These are phyloP conservation scores for Decorospora gaudefroyi DNA, from an alignment of 2,329 filamentous ascomycete species.

Conservation along the genomic window DNA sequence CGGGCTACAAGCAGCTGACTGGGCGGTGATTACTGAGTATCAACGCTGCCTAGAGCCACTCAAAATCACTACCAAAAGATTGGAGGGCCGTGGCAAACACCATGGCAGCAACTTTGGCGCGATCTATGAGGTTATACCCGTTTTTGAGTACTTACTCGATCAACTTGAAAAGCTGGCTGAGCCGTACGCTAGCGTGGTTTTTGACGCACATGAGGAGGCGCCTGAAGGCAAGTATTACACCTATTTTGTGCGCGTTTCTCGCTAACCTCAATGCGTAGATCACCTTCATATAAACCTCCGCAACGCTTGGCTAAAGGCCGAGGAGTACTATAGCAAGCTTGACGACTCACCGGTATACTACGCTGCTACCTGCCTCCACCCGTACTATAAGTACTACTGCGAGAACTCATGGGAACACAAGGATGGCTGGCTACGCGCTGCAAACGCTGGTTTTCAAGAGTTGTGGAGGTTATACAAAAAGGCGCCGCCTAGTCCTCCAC, in stretches of 20 bases:
- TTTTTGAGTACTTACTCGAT: neutral
- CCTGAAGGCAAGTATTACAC: neutral
- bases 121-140: conserved; percentile 2
- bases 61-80: neutral
- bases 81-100: conserved; percentile 2
- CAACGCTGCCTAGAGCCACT: conserved; percentile 1
- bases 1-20: conserved; percentile 1
- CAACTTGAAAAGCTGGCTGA: neutral
- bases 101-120: conserved; percentile 1
- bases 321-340: conserved; percentile 4
- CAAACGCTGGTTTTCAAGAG: neutral
- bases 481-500: neutral
- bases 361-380: conserved; percentile 1
- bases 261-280: neutral
- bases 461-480: neutral
- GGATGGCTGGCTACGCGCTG: neutral
- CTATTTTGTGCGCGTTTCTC: neutral
- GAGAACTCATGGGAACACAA: conserved; percentile 3
- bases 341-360: conserved; percentile 1
- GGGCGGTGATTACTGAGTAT: conserved; percentile 3
- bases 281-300: conserved; percentile 1
- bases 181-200: neutral
- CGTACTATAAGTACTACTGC: conserved; percentile 8
- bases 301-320: conserved; percentile 1
- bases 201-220: no score